These are phyloP conservation scores for Calcarisporium arbuscula DNA, from an alignment of 2,329 filamentous ascomycete genomes.

Conservation along the genomic window DNA sequence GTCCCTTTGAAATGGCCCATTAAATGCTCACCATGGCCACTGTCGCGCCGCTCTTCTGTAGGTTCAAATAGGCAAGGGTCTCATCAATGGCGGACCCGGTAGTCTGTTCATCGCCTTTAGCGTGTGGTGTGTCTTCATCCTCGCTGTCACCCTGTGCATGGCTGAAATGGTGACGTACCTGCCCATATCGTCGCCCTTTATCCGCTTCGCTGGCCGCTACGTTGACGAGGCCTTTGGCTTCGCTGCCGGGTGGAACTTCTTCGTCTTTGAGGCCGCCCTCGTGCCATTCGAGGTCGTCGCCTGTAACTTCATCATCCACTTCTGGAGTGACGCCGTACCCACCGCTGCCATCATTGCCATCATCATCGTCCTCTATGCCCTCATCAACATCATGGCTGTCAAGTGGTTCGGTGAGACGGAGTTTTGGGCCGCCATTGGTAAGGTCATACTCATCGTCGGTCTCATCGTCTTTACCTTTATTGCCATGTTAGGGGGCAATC, in stretches of 20 bases:
- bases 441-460: constrained; percentile 65
- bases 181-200: constrained; percentile 72
- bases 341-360: constrained; percentile 56
- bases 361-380: constrained; percentile 34
- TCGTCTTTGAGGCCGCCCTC: constrained; percentile 61
- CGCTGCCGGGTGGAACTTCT: constrained; percentile 69
- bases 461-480: constrained; percentile 74
- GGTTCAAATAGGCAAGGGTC: constrained; percentile 50
- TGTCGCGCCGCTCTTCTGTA: constrained; percentile 16
- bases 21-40: not conserved
- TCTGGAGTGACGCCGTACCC: constrained; percentile 56
- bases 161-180: constrained; percentile 74
- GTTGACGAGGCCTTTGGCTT: constrained; percentile 72
- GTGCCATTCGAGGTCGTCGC: constrained; percentile 64
- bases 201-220: constrained; percentile 68
- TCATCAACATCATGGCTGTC: constrained; percentile 67
- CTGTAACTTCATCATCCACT: constrained; percentile 56
- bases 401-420: constrained; percentile 72
- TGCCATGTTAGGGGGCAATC: constrained; percentile 78
- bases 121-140: constrained; percentile 56
- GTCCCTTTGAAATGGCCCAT: not conserved
- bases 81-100: constrained; percentile 53
- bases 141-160: constrained; percentile 54
- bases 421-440: constrained; percentile 67
- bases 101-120: constrained; percentile 54